phyloP scores from a whole-genome alignment of 2,329 filamentous ascomycete genomes.

The Penicillium polonicum region DNA sequence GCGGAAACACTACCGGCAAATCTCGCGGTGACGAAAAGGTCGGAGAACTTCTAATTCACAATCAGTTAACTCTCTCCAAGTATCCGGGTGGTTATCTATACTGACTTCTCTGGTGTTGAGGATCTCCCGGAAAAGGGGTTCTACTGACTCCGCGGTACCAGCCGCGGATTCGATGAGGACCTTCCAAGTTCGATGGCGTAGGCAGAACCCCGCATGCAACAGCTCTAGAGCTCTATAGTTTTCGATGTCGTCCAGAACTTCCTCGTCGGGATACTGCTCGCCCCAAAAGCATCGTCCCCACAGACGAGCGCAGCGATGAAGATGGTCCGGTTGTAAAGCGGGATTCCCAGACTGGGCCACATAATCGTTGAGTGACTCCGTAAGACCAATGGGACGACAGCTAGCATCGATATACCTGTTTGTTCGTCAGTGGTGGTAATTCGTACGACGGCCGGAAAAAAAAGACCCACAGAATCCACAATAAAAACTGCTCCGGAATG shows the following conservation, averaged over 20 bases:
- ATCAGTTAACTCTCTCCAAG: neutral
- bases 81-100: neutral
- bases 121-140: slow-evolving; percentile 28
- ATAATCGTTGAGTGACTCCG: slow-evolving; percentile 35
- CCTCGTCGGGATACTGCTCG: slow-evolving; percentile 36
- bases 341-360: slow-evolving; percentile 33
- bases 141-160: slow-evolving; percentile 14
- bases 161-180: slow-evolving; percentile 24
- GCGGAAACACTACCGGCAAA: slow-evolving; percentile 30
- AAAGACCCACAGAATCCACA: slow-evolving; percentile 36
- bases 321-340: slow-evolving; percentile 34
- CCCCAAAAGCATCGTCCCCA: slow-evolving; percentile 41
- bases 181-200: slow-evolving; percentile 34
- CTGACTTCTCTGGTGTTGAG: slow-evolving; percentile 28
- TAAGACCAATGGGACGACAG: slow-evolving; percentile 29
- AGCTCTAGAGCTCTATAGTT: slow-evolving; percentile 39
- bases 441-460: neutral
- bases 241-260: slow-evolving; percentile 41
- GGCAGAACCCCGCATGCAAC: slow-evolving; percentile 29
- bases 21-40: slow-evolving; percentile 38
- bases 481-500: slow-evolving; percentile 37
- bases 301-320: slow-evolving; percentile 36
- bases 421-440: slow-evolving; percentile 1
- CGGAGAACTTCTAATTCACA: slow-evolving; percentile 32
- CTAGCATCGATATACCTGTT: slow-evolving; percentile 33